Evolutionary conservation across 495 filamentous ascomycete species (phyloP), one percentile per base, ranked within the genome.

Genomic region (Acidomyces sp.): DNA sequence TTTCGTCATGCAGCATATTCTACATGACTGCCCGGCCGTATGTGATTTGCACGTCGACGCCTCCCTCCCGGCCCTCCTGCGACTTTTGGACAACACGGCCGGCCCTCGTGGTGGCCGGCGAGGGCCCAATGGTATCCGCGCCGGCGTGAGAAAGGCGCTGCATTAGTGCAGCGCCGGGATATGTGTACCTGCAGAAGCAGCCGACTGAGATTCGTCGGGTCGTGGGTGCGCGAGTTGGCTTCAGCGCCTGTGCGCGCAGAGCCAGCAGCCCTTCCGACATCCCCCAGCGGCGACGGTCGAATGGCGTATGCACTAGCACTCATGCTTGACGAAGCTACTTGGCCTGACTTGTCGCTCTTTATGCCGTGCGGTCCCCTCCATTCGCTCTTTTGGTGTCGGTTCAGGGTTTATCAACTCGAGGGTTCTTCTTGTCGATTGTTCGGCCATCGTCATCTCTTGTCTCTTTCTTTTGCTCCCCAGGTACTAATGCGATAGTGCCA

Each of bases 251-350:
- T 28, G 26, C 26, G 26, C 26, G 13, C 26, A 7, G 7, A 28
- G 7, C 26, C 26, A 28, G 26, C 26, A 28, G 16, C 24, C 46
- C 35, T 40, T 23, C 46, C 46, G 46, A 49, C 29, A 27, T 13
- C 39, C 33, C 46, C 46, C 23, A 39, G 18, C 13, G 12, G 34
- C 46, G 23, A 49, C 32, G n/a, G 26, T 49, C 34, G 36, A 44
- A 27, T 36, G 30, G 36, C 36, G 17, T 13, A 15, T 30, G 27
- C 46, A 32, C 46, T 38, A 45, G 19, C 16, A 28, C 21, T n/a
- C 39, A 37, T 51, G 37, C 48, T 43, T 46, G 48, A 38, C 48
- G 21, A 29, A 43, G 40, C 40, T 35, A 43, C 40, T 46, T 22
- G 20, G 20, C 35, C 28, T 26, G 30, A 22, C 41, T 15, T 25